A percentile compares a stretch with the other conserved stretches of the same genome.
Conservation (phyloP, 2,329 filamentous ascomycete genomes). For the Cladosporium colombiae region DNA sequence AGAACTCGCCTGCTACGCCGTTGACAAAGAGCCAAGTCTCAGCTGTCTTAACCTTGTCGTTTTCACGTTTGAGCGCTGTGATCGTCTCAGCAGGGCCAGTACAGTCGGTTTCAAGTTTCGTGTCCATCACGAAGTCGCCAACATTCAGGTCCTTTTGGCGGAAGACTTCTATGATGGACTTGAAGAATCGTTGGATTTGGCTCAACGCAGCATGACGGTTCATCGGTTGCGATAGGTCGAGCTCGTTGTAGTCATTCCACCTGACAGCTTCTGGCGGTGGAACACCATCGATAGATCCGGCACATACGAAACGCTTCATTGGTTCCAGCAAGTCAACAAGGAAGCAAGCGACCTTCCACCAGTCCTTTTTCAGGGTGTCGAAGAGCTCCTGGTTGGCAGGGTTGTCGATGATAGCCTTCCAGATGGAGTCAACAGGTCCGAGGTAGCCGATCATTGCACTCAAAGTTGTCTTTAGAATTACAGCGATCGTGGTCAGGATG, state of each 20-base stretch:
- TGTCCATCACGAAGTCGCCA: slow-evolving; percentile 8
- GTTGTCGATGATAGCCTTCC: slow-evolving; percentile 14
- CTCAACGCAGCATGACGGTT: slow-evolving; percentile 10
- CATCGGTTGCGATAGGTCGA: slow-evolving; percentile 4
- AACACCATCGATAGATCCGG: slow-evolving; percentile 9
- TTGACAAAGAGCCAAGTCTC: slow-evolving; percentile 18
- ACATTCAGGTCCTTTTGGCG: not conserved
- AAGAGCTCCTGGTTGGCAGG: slow-evolving; percentile 15
- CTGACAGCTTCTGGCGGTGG: slow-evolving; percentile 1
- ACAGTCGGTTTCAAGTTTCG: slow-evolving; percentile 1
- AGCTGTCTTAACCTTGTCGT: not conserved
- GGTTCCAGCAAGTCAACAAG: slow-evolving; percentile 14
- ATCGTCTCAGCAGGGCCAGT: not conserved
- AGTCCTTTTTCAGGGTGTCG: not conserved
- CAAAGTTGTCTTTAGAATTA: slow-evolving; percentile 7
- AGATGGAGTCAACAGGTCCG: slow-evolving; percentile 12
- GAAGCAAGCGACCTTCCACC: slow-evolving; percentile 13
- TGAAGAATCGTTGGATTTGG: slow-evolving; percentile 16
- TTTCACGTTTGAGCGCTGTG: slow-evolving; percentile 2
- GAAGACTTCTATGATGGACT: slow-evolving; percentile 16
- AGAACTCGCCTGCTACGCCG: slow-evolving; percentile 17
- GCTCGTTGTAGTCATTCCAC: slow-evolving; percentile 16
- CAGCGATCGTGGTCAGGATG: slow-evolving; percentile 1
- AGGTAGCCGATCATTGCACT: slow-evolving; percentile 14
- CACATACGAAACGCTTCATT: slow-evolving; percentile 14